Base-by-base conservation (phyloP, 2,329 filamentous ascomycete genomes). In the Aspergillus bombycis region DNA sequence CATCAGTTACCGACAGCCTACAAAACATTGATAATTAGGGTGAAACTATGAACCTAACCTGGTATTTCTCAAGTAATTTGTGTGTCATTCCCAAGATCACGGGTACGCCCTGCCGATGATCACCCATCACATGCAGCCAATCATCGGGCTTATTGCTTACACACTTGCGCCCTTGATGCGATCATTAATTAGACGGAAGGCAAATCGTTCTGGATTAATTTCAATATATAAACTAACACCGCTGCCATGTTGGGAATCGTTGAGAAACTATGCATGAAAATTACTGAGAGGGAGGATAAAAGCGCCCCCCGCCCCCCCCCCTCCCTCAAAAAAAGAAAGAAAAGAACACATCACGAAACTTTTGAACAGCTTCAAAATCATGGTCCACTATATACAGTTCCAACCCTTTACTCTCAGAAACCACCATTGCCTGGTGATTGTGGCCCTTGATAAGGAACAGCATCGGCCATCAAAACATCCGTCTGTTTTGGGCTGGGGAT, bases 401-500 rank as follows among this genome's bases (percentile, higher is more conserved):
- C 26, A 52, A 28, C 9, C 16, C 6, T 30, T 10, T 12, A 26
- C 34, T 59, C 9, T 28, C 10, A 52, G 34, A 28, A 14, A 52
- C 38, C 63, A 62, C 32, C 43, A 34, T 46, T 26, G 10, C 55
- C 60, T 19, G 55, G 46, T 43, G 57, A 65, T 12, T 32, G 56
- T 8, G 45, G 14, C 48, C 48, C 63, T 45, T 60, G 58, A 7
- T 58, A 46, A 21, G 50, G 48, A 21, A 43, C 58, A 14, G 63
- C 60, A 60, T 64, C 67, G 16, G 60, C 14, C 64, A 69, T 63
- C 45, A 52, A 28, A 23, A 46, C 38, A 19, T 65, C 68, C 19
- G 52, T 48, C 32, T 66, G 58, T 43, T 67, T 68, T 16, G 62
- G 62, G 58, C 58, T 73, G 43, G 53, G 70, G 64, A 74, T 73